A percentile compares a stretch with the other conserved stretches of the same genome.
Evolutionary conservation across 345 rosid genomes (phyloP).

Genomic region (Pelargonium nanum): DNA sequence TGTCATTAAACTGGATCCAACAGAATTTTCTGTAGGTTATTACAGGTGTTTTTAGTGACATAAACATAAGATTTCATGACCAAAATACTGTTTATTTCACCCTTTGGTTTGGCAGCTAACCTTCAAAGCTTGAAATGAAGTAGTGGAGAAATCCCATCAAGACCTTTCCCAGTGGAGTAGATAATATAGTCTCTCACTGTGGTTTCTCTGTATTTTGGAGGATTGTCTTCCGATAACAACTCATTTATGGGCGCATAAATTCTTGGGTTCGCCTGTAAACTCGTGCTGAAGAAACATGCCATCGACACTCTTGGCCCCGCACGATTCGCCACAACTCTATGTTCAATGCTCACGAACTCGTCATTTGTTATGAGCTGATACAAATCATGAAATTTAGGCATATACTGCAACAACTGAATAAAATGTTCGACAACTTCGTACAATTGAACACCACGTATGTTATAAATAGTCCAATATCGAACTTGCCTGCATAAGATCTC

Average conservation of each 20-base stretch:
- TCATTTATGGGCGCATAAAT: slow-evolving; percentile 24
- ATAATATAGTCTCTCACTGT: slow-evolving; percentile 18
- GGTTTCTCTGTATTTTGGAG: slow-evolving; percentile 35
- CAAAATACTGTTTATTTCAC: too few species aligned
- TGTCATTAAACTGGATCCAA: too few species aligned
- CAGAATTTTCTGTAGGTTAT: too few species aligned
- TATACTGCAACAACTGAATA: not conserved
- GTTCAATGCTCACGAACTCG: slow-evolving; percentile 23
- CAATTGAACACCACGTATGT: too few species aligned
- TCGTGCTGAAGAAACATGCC: slow-evolving; percentile 24
- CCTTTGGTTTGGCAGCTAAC: not conserved
- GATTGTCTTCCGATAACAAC: slow-evolving; percentile 35
- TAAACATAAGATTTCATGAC: too few species aligned
- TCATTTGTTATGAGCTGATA: slow-evolving; percentile 30
- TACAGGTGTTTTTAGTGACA: too few species aligned
- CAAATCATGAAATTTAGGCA: not conserved
- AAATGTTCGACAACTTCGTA: not conserved
- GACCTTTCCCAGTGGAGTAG: slow-evolving; percentile 22
- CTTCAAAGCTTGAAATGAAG: slow-evolving; percentile 11
- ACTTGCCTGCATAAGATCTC: slow-evolving; percentile 53
- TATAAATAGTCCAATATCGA: too few species aligned
- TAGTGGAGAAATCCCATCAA: slow-evolving; percentile 18
- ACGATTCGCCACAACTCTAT: slow-evolving; percentile 21
- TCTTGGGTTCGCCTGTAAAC: slow-evolving; percentile 2
- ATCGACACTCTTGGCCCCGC: slow-evolving; percentile 26